Conservation (phyloP, 164 flowering plant genomes). For the Vitis cinerea region DNA sequence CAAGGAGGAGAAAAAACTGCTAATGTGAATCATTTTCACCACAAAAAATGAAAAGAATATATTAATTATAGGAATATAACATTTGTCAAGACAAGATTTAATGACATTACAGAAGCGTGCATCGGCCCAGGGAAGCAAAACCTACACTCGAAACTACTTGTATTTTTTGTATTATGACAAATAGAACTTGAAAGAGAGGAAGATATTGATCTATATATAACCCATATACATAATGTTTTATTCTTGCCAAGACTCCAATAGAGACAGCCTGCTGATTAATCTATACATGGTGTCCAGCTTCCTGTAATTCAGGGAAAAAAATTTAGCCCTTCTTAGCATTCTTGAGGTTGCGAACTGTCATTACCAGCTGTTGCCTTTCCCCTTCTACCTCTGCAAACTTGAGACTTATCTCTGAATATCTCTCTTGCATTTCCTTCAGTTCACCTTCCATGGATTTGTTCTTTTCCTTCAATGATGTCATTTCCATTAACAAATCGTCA, state of each 20-base stretch:
- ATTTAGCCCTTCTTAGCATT: constrained; percentile 53
- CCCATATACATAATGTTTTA: constrained; percentile 31
- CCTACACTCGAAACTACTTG: background rate
- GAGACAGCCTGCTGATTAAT: constrained; percentile 18
- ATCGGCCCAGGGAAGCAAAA: background rate
- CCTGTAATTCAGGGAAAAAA: background rate
- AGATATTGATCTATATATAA: constrained; percentile 5
- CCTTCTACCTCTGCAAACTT: constrained; percentile 97
- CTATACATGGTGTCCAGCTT: constrained; percentile 23
- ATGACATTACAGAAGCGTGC: constrained; percentile 9
- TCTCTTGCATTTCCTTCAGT: constrained; percentile 86
- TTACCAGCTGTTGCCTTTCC: constrained; percentile 86
- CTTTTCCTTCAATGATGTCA: constrained; percentile 48
- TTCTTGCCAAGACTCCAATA: constrained; percentile 13
- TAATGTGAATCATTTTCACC: background rate
- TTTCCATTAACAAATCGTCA: constrained; percentile 35
- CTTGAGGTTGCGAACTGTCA: constrained; percentile 75
- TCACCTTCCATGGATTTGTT: constrained; percentile 74
- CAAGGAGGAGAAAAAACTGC: no score
- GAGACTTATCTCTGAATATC: constrained; percentile 92
- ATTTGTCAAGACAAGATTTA: constrained; percentile 10
- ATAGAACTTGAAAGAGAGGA: constrained; percentile 2
- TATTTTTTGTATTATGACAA: constrained; percentile 10
- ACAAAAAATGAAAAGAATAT: constrained; percentile 11
- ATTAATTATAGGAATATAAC: constrained; percentile 13